Conservation (phyloP, 2,329 filamentous ascomycete genomes). For the Sporothrix variecibatus region DNA sequence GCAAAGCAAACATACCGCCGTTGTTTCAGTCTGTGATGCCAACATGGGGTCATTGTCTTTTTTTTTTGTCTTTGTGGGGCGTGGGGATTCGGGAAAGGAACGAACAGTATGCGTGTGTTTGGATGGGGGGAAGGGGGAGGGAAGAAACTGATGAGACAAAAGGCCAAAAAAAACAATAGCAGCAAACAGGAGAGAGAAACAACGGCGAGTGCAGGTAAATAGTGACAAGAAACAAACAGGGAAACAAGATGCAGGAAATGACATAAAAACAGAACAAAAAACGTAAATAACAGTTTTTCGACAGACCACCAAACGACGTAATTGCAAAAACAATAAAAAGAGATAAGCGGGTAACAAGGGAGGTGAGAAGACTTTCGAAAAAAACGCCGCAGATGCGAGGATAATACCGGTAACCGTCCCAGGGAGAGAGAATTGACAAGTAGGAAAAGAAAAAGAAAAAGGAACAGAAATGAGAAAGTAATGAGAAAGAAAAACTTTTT, state of each 20-base stretch:
- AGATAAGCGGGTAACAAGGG: constrained; percentile 30
- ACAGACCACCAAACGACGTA: constrained; percentile 13
- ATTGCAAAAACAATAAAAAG: constrained; percentile 30
- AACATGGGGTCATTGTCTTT: constrained; percentile 39
- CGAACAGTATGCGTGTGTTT: not conserved
- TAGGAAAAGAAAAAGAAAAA: not conserved
- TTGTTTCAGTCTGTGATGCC: constrained; percentile 40
- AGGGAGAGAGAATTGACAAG: constrained; percentile 24
- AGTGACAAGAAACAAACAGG: constrained; percentile 31
- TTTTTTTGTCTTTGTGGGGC: constrained; percentile 32
- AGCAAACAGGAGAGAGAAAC: constrained; percentile 26
- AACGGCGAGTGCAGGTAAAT: constrained; percentile 28
- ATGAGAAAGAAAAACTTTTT: constrained; percentile 19
- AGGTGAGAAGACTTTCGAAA: constrained; percentile 31
- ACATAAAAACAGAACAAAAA: constrained; percentile 34
- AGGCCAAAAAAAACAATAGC: constrained; percentile 23
- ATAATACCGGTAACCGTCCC: constrained; percentile 29
- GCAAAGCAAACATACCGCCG: constrained; percentile 40
- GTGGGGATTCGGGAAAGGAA: constrained; percentile 9
- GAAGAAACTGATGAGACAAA: constrained; percentile 28
- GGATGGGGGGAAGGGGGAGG: constrained; percentile 17
- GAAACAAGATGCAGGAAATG: constrained; percentile 29
- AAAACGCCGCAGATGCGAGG: constrained; percentile 35
- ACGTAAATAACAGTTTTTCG: not conserved
- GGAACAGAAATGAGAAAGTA: not conserved